Base-by-base conservation (phyloP, 2,329 filamentous ascomycete genomes). In the Claviceps arundinis region DNA sequence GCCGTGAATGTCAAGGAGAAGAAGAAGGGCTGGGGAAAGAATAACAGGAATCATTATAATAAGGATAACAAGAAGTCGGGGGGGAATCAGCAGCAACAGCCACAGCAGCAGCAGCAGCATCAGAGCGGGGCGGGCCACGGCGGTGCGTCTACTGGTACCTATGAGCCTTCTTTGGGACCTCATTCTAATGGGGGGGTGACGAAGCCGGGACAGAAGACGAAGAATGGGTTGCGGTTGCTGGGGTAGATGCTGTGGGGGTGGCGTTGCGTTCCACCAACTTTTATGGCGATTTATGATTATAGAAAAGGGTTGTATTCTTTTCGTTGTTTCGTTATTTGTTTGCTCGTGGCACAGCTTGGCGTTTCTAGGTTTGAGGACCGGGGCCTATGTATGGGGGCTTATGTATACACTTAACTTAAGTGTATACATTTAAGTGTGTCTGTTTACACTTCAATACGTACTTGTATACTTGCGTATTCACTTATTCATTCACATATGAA, bases 1-100 rank as follows among this genome's bases (percentile, higher is more conserved):
- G 81, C 89, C 4, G 76, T 82, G 13, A 77, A 76, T n/a, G 77
- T 80, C 59, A 82, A 80, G 62, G 84, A 85, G 44, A 79, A 80
- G 44, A 79, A 80, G 60, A 64, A 65, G 30, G 60, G 61, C 37
- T 58, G 8, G 1, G 30, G 61, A 49, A 64, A 64, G 56, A 64
- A 70, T 58, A 67, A 64, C 47, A 67, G 67, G 26, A 68, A 55
- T 13, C 50, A 52, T 22, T 60, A 61, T 52, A 64, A 62, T 49
- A 22, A 24, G 19, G 7, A 47, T n/a, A 4, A 34, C 13, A 47
- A 47, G n/a, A 47, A 47, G 30, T 47, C 45, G 45, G 45, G 30
- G 5, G 11, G 17, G 4, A 19, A 43, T 34, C 30, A 34, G 30
- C 19, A 24, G 11, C 11, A 13, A 14, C 19, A 8, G 14, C 1